A percentile compares a stretch with the other conserved stretches of the same genome.
phyloP scores from a whole-genome alignment of 2,329 filamentous ascomycete genomes.

The Clarireedia sp. region DNA sequence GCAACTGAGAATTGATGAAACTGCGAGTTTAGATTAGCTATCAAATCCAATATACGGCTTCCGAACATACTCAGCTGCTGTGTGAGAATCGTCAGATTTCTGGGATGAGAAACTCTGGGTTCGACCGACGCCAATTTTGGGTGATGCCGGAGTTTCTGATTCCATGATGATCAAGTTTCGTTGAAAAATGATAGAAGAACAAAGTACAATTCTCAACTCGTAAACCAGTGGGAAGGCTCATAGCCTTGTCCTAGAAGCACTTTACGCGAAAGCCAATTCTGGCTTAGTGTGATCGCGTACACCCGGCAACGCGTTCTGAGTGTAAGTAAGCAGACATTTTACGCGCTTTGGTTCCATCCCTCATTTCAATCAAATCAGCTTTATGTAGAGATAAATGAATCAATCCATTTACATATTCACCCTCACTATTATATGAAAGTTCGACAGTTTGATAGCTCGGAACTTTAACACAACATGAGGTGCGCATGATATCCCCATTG shows the following conservation, averaged over 20 bases:
- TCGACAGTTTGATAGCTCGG: not conserved
- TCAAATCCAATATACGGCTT: not conserved
- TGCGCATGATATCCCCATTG: slow-evolving; percentile 15
- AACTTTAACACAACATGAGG: slow-evolving; percentile 17
- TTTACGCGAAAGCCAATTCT: slow-evolving; percentile 15
- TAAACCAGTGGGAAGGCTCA: too few relatives aligned
- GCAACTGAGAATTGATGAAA: slow-evolving; percentile 82
- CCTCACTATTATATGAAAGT: too few relatives aligned
- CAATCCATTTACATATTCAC: not conserved
- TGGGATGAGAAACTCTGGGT: slow-evolving; percentile 52
- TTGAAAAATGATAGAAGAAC: not conserved
- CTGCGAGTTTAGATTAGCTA: slow-evolving; percentile 35
- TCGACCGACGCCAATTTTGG: slow-evolving; percentile 31
- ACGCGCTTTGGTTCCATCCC: not conserved
- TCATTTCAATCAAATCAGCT: not conserved
- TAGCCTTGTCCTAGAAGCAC: not conserved
- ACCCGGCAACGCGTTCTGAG: not conserved
- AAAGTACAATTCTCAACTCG: too few relatives aligned
- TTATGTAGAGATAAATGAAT: not conserved
- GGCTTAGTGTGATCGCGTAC: slow-evolving; percentile 7
- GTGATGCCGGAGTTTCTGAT: slow-evolving; percentile 24
- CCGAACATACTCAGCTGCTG: slow-evolving; percentile 36
- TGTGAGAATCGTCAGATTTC: slow-evolving; percentile 44
- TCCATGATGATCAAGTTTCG: slow-evolving; percentile 29
- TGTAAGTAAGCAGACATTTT: too few relatives aligned